Evolutionary conservation across 257 asterid genomes (phyloP).

Genomic region (Fraxinus quadrangulata): DNA sequence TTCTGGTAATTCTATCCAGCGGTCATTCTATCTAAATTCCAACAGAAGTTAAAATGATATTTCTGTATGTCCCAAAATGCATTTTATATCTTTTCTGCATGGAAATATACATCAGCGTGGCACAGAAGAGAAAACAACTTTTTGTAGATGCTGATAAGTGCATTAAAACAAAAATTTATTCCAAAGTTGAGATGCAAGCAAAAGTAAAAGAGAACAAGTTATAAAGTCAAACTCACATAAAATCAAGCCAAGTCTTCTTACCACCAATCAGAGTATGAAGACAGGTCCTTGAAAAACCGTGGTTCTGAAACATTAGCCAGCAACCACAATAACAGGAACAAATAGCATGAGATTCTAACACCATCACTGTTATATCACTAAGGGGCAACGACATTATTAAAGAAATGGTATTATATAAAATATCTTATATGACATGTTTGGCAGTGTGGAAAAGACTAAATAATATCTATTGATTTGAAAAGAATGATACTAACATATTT

Average conservation of each 20-base stretch:
- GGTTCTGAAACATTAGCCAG: conserved; percentile 33
- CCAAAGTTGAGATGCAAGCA: conserved; percentile 55
- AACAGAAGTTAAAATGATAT: conserved; percentile 2
- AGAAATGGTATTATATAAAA: conserved; percentile 16
- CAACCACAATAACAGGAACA: conserved; percentile 35
- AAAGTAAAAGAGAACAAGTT: conserved; percentile 38
- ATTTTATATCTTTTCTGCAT: conserved; percentile 35
- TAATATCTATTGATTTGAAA: too few relatives aligned
- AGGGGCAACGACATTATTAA: conserved; percentile 30
- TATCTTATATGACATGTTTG: too few relatives aligned
- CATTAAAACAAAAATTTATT: conserved; percentile 61
- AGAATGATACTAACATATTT: too few relatives aligned
- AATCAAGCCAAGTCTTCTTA: conserved; percentile 44
- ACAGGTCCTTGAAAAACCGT: conserved; percentile 37
- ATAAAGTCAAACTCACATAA: conserved; percentile 39
- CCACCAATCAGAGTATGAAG: conserved; percentile 39
- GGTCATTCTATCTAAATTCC: conserved; percentile 1
- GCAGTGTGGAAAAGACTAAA: too few relatives aligned
- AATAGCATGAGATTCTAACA: conserved; percentile 50
- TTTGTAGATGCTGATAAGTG: conserved; percentile 56
- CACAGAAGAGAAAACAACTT: conserved; percentile 31
- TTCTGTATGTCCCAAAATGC: conserved; percentile 23
- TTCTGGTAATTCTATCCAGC: conserved; percentile 19
- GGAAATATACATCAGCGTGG: conserved; percentile 31
- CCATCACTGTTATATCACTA: conserved; percentile 40